Evolutionary conservation across 2,329 filamentous ascomycete genomes (phyloP).

Genomic region (Sphaerulina vaccinii): DNA sequence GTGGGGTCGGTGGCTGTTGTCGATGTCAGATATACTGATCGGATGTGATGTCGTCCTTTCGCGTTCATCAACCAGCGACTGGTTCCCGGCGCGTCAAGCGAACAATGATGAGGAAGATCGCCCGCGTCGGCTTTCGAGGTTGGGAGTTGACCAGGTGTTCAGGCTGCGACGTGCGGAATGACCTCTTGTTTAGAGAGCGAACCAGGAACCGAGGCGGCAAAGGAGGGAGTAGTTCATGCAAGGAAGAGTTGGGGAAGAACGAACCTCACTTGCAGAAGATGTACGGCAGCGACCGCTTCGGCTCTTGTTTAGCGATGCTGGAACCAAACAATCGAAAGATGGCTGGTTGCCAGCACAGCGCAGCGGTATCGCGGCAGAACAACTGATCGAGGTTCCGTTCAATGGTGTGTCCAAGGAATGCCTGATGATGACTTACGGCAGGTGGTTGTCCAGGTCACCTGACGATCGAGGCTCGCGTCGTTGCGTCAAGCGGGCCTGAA

Average conservation of each 20-base stretch:
- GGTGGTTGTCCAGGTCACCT: constrained; percentile 21
- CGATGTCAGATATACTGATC: constrained; percentile 26
- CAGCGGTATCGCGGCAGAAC: constrained; percentile 24
- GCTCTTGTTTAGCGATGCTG: constrained; percentile 23
- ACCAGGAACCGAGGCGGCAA: constrained; percentile 22
- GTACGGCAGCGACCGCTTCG: constrained; percentile 21
- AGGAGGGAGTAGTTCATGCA: constrained; percentile 27
- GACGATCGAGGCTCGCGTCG: constrained; percentile 20
- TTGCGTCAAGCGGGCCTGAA: constrained; percentile 22
- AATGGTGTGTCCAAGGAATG: constrained; percentile 22
- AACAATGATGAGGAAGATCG: constrained; percentile 17
- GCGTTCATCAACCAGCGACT: constrained; percentile 17
- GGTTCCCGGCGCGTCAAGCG: constrained; percentile 20
- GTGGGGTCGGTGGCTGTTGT: constrained; percentile 26
- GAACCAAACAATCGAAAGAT: constrained; percentile 19
- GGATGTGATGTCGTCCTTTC: constrained; percentile 18
- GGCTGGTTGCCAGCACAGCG: constrained; percentile 26
- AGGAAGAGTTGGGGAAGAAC: constrained; percentile 26
- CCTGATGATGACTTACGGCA: constrained; percentile 14
- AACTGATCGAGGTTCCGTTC: constrained; percentile 20
- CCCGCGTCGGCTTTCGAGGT: constrained; percentile 20
- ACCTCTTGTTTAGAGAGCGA: constrained; percentile 23
- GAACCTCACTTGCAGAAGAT: constrained; percentile 28
- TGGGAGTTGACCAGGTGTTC: constrained; percentile 22
- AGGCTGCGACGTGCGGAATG: constrained; percentile 27